A percentile compares a stretch with the other conserved stretches of the same genome.
Conservation (phyloP, 2,329 filamentous ascomycete genomes). For the Aspergillus nomiae region DNA sequence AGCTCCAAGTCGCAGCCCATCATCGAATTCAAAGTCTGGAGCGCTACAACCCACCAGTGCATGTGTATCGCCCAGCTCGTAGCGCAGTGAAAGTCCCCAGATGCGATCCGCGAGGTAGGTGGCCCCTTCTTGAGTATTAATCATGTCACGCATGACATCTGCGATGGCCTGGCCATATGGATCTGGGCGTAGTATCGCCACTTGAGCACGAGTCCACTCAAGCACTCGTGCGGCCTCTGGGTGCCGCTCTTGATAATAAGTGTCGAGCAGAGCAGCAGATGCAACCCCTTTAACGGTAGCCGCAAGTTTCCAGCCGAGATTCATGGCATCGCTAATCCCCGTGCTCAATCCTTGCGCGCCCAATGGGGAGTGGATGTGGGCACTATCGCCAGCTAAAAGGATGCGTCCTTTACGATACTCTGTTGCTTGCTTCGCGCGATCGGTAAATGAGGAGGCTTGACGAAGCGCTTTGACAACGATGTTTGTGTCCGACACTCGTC, state of each 20-base stretch:
- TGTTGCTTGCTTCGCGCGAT: background rate
- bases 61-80: background rate
- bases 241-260: background rate
- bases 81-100: background rate
- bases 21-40: background rate
- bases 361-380: slow-evolving; percentile 55
- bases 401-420: slow-evolving; percentile 31
- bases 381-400: slow-evolving; percentile 46
- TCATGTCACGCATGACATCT: background rate
- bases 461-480: background rate
- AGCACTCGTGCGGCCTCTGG: background rate
- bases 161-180: background rate
- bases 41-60: background rate
- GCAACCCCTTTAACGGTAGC: slow-evolving; percentile 35
- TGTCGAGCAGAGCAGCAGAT: background rate
- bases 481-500: background rate
- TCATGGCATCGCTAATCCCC: slow-evolving; percentile 53
- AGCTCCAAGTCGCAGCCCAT: background rate
- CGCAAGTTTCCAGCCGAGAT: slow-evolving; percentile 57
- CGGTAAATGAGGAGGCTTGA: background rate
- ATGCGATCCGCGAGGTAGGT: background rate
- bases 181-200: background rate
- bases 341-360: slow-evolving; percentile 60
- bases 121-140: background rate
- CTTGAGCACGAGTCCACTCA: background rate